Evolutionary conservation across 768 basidiomycete species (phyloP).

Genomic region (Podaxis carcinomalis): DNA sequence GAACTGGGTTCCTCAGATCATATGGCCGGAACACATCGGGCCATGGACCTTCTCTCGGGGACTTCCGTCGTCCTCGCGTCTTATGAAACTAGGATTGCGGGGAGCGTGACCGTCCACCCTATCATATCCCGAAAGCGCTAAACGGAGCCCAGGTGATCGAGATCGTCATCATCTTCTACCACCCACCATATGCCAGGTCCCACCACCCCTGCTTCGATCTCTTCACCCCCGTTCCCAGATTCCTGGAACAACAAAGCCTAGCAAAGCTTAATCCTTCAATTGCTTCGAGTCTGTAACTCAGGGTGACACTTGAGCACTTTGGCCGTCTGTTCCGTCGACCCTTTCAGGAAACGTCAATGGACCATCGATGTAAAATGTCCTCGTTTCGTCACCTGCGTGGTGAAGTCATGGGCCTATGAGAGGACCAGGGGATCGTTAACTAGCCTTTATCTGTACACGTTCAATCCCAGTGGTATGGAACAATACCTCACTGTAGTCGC

Average conservation of each 20-base stretch:
- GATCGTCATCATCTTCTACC: not conserved
- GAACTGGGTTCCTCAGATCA: not conserved
- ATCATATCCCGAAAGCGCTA: not conserved
- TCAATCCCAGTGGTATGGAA: not conserved
- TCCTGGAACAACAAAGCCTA: not conserved
- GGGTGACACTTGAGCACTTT: not conserved
- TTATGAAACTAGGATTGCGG: not conserved
- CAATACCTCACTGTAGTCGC: not conserved
- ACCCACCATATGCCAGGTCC: not conserved
- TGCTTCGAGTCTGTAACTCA: not conserved
- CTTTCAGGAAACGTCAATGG: not conserved
- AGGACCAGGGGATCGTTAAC: not conserved
- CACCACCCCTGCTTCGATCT: not conserved
- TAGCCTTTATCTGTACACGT: not conserved
- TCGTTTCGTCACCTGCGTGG: not conserved
- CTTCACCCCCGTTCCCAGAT: not conserved
- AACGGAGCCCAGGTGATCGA: not conserved
- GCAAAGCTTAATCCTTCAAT: not conserved
- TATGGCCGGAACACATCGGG: not conserved
- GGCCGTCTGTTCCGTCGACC: not conserved
- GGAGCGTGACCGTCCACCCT: not conserved
- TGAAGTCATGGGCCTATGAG: not conserved
- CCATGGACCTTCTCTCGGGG: slow-evolving; percentile 4
- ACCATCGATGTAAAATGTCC: not conserved
- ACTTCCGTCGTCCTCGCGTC: not conserved